phyloP scores from a whole-genome alignment of 208 protist species.

The Leishmania braziliensis region DNA sequence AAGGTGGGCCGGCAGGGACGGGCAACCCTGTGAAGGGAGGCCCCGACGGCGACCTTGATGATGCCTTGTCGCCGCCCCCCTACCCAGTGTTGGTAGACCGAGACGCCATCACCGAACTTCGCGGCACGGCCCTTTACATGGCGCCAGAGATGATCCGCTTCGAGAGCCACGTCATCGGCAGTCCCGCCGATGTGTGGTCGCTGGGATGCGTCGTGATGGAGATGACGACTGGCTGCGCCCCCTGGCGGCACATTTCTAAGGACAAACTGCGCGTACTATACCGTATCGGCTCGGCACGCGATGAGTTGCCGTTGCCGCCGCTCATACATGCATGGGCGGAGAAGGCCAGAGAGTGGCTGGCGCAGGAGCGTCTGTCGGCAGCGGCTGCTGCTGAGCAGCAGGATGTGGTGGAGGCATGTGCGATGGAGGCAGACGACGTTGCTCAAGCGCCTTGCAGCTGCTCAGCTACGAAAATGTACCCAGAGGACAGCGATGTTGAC shows the following conservation, averaged over 20 bases:
- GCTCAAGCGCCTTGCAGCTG: background rate
- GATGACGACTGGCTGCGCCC: slow-evolving; percentile 68
- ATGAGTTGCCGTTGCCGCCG: slow-evolving; percentile 72
- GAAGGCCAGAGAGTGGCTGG: slow-evolving; percentile 44
- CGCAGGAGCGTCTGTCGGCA: background rate
- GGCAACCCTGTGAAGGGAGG: background rate
- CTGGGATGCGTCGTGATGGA: slow-evolving; percentile 88
- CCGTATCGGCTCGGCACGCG: slow-evolving; percentile 52
- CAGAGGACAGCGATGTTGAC: background rate
- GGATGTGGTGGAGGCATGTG: background rate
- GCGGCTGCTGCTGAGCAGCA: background rate
- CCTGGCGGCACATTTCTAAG: slow-evolving; percentile 67
- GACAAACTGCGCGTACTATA: slow-evolving; percentile 69
- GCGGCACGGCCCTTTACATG: slow-evolving; percentile 87
- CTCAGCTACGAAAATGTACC: background rate
- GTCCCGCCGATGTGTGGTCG: slow-evolving; percentile 81
- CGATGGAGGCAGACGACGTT: background rate
- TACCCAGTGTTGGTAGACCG: slow-evolving; percentile 60
- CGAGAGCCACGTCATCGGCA: slow-evolving; percentile 59
- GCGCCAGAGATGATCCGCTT: slow-evolving; percentile 85
- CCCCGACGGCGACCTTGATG: background rate
- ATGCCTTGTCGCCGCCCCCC: slow-evolving; percentile 6
- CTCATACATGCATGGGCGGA: slow-evolving; percentile 45
- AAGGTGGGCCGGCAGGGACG: background rate
- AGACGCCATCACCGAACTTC: slow-evolving; percentile 77